phyloP scores from a whole-genome alignment of 164 flowering plant species.

The Sextonia rubra region DNA sequence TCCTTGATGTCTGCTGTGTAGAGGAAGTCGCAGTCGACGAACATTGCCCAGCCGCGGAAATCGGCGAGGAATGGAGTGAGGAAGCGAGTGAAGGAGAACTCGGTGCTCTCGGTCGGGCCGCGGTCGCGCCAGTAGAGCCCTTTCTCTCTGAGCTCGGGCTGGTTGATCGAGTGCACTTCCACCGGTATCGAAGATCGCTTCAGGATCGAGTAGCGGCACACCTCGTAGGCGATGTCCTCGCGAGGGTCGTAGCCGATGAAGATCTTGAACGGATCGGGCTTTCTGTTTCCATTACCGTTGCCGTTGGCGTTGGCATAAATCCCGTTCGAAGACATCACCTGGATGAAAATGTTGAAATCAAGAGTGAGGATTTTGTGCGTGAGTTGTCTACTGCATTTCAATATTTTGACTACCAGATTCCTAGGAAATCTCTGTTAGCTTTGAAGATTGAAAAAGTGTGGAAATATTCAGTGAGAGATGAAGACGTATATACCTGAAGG shows the following conservation, averaged over 20 bases:
- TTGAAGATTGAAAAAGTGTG: background rate
- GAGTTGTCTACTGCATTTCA: no score
- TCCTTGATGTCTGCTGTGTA: slow-evolving; percentile 77
- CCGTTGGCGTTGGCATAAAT: no score
- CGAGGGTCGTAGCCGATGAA: slow-evolving; percentile 89
- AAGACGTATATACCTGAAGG: no score
- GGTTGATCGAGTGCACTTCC: slow-evolving; percentile 68
- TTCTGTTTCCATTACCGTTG: slow-evolving; percentile 19
- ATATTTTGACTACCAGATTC: no score
- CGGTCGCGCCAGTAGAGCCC: slow-evolving; percentile 82
- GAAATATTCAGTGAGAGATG: background rate
- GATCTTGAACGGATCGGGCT: slow-evolving; percentile 51
- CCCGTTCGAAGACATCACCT: no score
- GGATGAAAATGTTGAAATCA: no score
- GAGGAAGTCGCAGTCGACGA: slow-evolving; percentile 92
- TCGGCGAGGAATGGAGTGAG: slow-evolving; percentile 73
- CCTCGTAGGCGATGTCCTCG: slow-evolving; percentile 80
- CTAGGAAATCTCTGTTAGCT: background rate
- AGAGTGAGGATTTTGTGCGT: no score
- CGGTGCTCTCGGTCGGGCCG: slow-evolving; percentile 81
- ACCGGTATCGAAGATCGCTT: slow-evolving; percentile 70
- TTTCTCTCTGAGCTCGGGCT: slow-evolving; percentile 55
- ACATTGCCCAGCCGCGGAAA: slow-evolving; percentile 88
- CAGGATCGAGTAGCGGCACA: slow-evolving; percentile 66
- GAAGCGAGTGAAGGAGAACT: slow-evolving; percentile 82